A percentile compares a stretch with the other conserved stretches of the same genome.
These are phyloP conservation scores for Carex parvula DNA, from an alignment of 176 grass and related monocot species.

Conservation along the genomic window DNA sequence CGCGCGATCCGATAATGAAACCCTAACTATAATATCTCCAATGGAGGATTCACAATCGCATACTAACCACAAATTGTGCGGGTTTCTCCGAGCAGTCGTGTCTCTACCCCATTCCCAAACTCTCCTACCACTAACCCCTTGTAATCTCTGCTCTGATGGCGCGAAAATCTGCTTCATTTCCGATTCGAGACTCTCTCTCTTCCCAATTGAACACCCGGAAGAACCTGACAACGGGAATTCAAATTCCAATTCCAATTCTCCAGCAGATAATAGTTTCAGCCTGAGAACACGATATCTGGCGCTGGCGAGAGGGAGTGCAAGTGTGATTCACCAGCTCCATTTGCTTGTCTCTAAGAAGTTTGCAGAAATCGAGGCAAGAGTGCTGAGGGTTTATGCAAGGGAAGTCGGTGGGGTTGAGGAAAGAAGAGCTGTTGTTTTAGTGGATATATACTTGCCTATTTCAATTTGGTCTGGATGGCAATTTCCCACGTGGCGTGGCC, in stretches of 20 bases:
- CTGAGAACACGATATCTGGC: background rate
- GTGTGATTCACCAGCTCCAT: constrained; percentile 50
- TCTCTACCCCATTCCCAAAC: background rate
- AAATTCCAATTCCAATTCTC: background rate
- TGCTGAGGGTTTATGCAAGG: constrained; percentile 42
- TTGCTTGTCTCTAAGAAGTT: constrained; percentile 38
- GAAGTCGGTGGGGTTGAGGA: constrained; percentile 22
- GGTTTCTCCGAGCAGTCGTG: constrained; percentile 67
- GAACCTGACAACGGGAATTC: background rate
- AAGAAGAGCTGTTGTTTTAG: constrained; percentile 47
- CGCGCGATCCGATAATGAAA: background rate
- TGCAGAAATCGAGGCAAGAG: constrained; percentile 41
- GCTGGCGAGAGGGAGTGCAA: constrained; percentile 35
- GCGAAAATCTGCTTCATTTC: constrained; percentile 28
- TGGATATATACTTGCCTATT: constrained; percentile 72
- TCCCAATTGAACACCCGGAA: constrained; percentile 27
- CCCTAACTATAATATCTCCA: background rate
- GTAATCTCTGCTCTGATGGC: constrained; percentile 29
- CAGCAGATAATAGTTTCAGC: background rate
- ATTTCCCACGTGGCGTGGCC: constrained; percentile 45
- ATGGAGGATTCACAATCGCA: constrained; percentile 17
- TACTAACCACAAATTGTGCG: constrained; percentile 42
- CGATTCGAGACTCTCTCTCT: constrained; percentile 20
- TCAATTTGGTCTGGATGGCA: constrained; percentile 70
- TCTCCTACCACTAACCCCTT: constrained; percentile 21